phyloP scores from a whole-genome alignment of 345 rosid genomes.

The Litchi chinensis region DNA sequence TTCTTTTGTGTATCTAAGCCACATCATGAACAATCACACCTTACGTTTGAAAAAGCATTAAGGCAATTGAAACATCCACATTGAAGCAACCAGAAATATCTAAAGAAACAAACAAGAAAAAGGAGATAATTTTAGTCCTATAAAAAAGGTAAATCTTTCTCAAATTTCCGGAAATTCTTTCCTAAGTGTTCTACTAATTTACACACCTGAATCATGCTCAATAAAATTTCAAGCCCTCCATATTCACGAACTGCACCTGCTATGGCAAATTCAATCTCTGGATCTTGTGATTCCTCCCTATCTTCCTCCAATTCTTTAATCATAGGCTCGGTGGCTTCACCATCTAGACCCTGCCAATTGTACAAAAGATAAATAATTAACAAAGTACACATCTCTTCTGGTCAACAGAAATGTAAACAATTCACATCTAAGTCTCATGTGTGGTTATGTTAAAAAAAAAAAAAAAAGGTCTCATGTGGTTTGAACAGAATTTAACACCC shows the following conservation, averaged over 20 bases:
- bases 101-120: not conserved
- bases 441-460: not conserved
- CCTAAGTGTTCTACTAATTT: not conserved
- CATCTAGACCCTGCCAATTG: constrained; percentile 83
- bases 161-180: not conserved
- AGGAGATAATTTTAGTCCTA: not conserved
- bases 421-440: not conserved
- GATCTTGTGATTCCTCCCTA: constrained; percentile 98
- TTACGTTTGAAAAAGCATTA: not conserved
- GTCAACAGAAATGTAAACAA: constrained; percentile 1
- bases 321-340: constrained; percentile 99
- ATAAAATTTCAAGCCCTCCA: constrained; percentile 89
- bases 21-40: not conserved
- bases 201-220: constrained; percentile 88
- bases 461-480: too few relatives aligned
- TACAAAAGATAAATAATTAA: constrained; percentile 14
- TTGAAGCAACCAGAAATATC: not conserved
- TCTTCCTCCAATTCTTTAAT: constrained; percentile 98
- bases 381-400: constrained; percentile 2
- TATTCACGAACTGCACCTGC: constrained; percentile 95
- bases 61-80: not conserved
- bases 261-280: constrained; percentile 97
- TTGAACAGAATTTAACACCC: not conserved
- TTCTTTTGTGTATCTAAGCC: not conserved
- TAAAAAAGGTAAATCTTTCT: not conserved